Base-by-base conservation (phyloP, 805 yeast species). In the Wickerhamomyces strasburgensis region DNA sequence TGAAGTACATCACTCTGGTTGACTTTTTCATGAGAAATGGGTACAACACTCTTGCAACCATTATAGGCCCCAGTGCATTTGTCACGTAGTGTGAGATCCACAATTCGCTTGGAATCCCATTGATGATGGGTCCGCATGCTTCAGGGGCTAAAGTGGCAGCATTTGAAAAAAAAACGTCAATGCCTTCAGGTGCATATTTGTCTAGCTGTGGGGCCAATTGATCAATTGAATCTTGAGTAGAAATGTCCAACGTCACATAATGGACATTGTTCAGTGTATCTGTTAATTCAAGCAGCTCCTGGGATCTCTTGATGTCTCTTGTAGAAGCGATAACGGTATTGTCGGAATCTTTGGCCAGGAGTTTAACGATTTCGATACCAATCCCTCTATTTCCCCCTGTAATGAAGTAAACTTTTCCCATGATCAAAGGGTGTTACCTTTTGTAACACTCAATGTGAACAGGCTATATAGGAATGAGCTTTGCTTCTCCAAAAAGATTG, bases 51-150 rank as follows among this genome's bases (percentile, higher is more conserved):
- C 48, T 39, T 40, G 36, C 29, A 15, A 42, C 23, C 31, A 38
- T 32, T 13, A 58, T 39, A 5, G 60, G 53, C 6, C 60, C 62
- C 6, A 54, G 27, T 7, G 40, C 34, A 38, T 59, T 59, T 26
- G 46, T 47, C 0, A 16, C 27, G 26, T 40, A 53, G 29, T 51
- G 58, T 6, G 40, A 29, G 8, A 40, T 6, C 37, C 36, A 41
- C 1, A 13, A 6, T 2, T 42, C 31, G 5, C n/a, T n/a, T 15
- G 25, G 27, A n/a, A 19, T 19, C n/a, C 41, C 42, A 2, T 40
- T 11, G 11, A 14, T 3, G 9, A n/a, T 10, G 15, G 19, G 18
- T 19, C 24, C 10, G 11, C 11, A 21, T 8, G 25, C 11, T 21
- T 8, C 25, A 7, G 25, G 25, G 7, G 25, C 7, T 8, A 21